Conservation (phyloP, 257 asterid genomes). For the Fraxinus anomala region DNA sequence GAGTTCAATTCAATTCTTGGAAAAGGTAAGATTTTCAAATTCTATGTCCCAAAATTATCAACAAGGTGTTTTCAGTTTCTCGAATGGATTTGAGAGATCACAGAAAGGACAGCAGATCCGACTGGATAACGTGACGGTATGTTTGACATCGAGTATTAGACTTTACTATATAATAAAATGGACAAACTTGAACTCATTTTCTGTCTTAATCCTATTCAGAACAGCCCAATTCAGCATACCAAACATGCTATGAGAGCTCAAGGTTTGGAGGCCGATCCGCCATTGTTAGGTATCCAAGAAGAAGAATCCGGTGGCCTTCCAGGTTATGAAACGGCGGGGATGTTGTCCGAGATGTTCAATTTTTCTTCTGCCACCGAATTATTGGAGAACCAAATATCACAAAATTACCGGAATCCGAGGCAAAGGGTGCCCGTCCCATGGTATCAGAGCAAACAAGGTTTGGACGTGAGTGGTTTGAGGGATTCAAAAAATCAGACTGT, state of each 20-base stretch:
- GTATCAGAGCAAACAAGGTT: constrained; percentile 33
- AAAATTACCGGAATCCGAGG: constrained; percentile 19
- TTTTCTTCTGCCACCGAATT: constrained; percentile 36
- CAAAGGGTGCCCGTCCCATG: constrained; percentile 22
- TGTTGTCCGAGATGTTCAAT: constrained; percentile 57
- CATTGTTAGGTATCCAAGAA: constrained; percentile 29
- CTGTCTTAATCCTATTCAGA: neutral
- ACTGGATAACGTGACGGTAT: constrained; percentile 28
- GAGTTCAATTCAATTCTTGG: constrained; percentile 3
- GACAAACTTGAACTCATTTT: neutral
- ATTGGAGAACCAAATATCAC: constrained; percentile 27
- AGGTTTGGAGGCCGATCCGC: constrained; percentile 36
- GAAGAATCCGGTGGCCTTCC: constrained; percentile 36
- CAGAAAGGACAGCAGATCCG: constrained; percentile 49
- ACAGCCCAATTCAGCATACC: neutral
- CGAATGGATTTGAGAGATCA: constrained; percentile 50
- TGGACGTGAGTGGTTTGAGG: constrained; percentile 24
- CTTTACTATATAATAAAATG: no score
- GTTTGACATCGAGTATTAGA: neutral
- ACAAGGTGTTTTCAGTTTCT: constrained; percentile 42
- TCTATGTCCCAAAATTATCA: constrained; percentile 59
- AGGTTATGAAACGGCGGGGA: constrained; percentile 45
- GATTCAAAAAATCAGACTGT: constrained; percentile 27
- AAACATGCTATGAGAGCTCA: constrained; percentile 31
- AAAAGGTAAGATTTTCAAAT: neutral